Percentiles rank a stretch among this genome's conserved stretches.
Conservation (phyloP, 106 monocot genomes). For the Iris macrosiphon region DNA sequence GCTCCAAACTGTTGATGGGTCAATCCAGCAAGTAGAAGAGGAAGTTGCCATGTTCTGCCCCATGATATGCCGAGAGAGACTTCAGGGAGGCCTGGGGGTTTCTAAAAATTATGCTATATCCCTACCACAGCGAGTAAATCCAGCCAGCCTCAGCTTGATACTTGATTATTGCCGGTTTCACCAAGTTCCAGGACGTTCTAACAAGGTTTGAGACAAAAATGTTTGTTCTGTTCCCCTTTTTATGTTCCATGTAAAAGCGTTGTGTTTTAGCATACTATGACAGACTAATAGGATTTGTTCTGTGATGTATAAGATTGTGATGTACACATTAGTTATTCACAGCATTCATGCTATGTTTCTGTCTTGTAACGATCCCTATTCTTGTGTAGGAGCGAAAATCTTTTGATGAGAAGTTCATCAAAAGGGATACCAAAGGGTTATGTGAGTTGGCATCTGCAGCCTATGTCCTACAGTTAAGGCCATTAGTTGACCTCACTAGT, state of each 20-base stretch:
- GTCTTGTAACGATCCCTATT: neutral
- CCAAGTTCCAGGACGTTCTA: slow-evolving; percentile 89
- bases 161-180: slow-evolving; percentile 99
- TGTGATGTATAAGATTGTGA: too few species aligned
- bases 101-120: slow-evolving; percentile 94
- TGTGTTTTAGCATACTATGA: too few species aligned
- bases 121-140: slow-evolving; percentile 80
- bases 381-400: slow-evolving; percentile 55
- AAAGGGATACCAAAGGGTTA: slow-evolving; percentile 51
- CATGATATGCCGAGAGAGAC: slow-evolving; percentile 77
- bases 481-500: slow-evolving; percentile 80
- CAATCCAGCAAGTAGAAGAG: slow-evolving; percentile 95
- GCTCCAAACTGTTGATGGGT: slow-evolving; percentile 87
- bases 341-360: neutral
- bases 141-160: slow-evolving; percentile 65
- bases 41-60: slow-evolving; percentile 99
- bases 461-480: slow-evolving; percentile 65
- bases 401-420: slow-evolving; percentile 73
- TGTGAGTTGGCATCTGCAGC: slow-evolving; percentile 75
- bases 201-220: slow-evolving; percentile 63
- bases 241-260: too few species aligned
- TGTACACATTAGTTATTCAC: too few species aligned
- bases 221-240: neutral
- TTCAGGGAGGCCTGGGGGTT: slow-evolving; percentile 75
- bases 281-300: too few species aligned